Evolutionary conservation across 495 filamentous ascomycete species (phyloP), one percentile per base, ranked within the genome.

Genomic region (Achaetomiella virescens): DNA sequence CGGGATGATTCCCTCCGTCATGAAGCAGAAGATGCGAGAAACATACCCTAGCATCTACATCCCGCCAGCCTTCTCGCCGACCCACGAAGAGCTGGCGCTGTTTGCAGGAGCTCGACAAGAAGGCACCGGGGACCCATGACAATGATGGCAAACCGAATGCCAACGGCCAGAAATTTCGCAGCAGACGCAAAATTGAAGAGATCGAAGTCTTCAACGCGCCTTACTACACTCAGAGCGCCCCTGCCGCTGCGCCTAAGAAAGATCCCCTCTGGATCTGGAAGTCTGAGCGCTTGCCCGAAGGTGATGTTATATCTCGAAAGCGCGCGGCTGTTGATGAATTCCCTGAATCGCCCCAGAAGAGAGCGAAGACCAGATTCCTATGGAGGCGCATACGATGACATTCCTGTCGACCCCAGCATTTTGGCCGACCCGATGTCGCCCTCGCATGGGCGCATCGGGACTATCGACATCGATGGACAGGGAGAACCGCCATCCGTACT

Each of bases 11-110:
- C 47, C 66, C 18, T 57, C 48, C 6, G 33, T 22, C 6, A 60
- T 75, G 46, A 74, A 71, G 53, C 67, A 69, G 35, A 71, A 69
- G 59, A 72, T 78, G 64, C 67, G 63, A 33, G 73, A 75, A 47
- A 64, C 63, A 35, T 72, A 70, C 45, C 75, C 75, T 10, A 58
- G 59, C 35, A 59, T 73, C 29, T 78, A 71, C 55, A 71, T 78
- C 12, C 75, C 75, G 2, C 54, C 66, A 14, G 65, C 67, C n/a
- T 76, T 76, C 47, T 74, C 72, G 0, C 68, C 70, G 2, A 64
- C 64, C 0, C 60, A 70, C 29, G 66, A 75, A 24, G 75, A 76
- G 31, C 60, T 69, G 20, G 54, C 44, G 15, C 21, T 55, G 5
- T n/a, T 29, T 71, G 48, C 59, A 67, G 33, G 58, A 69, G 35